Conservation (phyloP, 305 asterid genomes). For the Fraxinus angustifolia region DNA sequence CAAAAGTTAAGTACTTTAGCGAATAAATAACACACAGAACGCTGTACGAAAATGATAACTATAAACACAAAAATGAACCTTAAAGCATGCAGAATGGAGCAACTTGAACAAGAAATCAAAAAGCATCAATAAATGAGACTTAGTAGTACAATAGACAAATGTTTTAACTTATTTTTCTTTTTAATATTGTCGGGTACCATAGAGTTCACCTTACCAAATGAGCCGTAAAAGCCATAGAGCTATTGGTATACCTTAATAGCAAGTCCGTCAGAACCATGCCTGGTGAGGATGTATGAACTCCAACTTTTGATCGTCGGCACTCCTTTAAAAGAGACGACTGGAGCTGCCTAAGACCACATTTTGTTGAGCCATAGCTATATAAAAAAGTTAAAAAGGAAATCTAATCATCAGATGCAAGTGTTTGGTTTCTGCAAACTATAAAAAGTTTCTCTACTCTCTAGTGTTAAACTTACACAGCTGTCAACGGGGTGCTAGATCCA, state of each 20-base stretch:
- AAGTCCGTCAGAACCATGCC: constrained; percentile 98
- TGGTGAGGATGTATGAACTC: constrained; percentile 97
- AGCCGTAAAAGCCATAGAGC: background rate
- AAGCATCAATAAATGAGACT: background rate
- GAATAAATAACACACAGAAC: too few species aligned
- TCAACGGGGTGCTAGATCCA: constrained; percentile 94
- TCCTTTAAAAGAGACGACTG: constrained; percentile 92
- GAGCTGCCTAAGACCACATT: constrained; percentile 95
- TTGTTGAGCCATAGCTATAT: constrained; percentile 85
- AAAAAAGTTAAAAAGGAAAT: constrained; percentile 13
- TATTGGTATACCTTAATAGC: constrained; percentile 58
- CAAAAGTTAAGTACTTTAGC: background rate
- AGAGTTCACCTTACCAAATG: background rate
- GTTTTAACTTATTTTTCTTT: background rate
- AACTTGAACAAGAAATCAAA: background rate
- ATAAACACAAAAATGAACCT: background rate
- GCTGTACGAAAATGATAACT: background rate
- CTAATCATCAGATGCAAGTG: constrained; percentile 8
- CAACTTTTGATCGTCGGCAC: constrained; percentile 64
- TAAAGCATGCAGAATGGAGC: background rate
- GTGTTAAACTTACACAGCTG: constrained; percentile 73
- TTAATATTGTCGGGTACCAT: background rate
- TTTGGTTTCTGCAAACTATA: background rate
- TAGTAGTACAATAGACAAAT: background rate
- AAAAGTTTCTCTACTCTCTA: background rate